Percentiles rank a stretch among this genome's conserved stretches.
phyloP scores from a whole-genome alignment of 768 basidiomycete species.

The Podaxis mareebaensis region DNA sequence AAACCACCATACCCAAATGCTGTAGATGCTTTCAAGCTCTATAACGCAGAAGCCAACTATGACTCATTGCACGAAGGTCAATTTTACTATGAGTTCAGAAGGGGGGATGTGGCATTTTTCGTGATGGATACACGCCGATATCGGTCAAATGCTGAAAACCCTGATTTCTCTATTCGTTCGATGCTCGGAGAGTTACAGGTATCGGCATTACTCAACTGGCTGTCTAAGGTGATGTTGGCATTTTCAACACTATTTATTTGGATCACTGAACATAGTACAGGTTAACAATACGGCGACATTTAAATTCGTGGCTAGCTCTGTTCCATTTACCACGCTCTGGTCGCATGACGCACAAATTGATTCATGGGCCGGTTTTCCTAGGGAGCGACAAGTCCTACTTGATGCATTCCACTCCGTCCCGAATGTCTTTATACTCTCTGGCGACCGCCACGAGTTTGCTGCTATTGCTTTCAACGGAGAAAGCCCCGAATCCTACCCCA shows the following conservation, averaged over 20 bases:
- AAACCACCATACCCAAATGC: constrained; percentile 59
- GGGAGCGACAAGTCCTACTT: constrained; percentile 61
- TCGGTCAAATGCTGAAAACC: constrained; percentile 42
- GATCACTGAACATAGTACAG: constrained; percentile 24
- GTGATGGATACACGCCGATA: constrained; percentile 74
- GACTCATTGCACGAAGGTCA: constrained; percentile 45
- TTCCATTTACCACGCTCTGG: constrained; percentile 78
- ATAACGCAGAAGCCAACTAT: constrained; percentile 66
- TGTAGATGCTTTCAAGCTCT: constrained; percentile 56
- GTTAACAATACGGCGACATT: constrained; percentile 73
- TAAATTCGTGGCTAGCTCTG: constrained; percentile 76
- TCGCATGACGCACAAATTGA: constrained; percentile 59
- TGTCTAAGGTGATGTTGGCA: constrained; percentile 43
- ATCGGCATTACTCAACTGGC: constrained; percentile 61
- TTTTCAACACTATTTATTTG: background rate
- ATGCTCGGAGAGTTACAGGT: constrained; percentile 75
- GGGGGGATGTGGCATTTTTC: constrained; percentile 74
- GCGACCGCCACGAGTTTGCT: constrained; percentile 81
- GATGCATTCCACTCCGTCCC: constrained; percentile 62
- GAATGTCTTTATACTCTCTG: constrained; percentile 69
- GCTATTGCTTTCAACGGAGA: constrained; percentile 58
- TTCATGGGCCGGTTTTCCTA: constrained; percentile 67
- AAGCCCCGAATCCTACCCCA: constrained; percentile 35
- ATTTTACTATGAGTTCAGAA: constrained; percentile 61
- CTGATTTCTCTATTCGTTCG: constrained; percentile 45